Base-by-base conservation (phyloP, 2,329 filamentous ascomycete genomes). In the Eutypella sp. region DNA sequence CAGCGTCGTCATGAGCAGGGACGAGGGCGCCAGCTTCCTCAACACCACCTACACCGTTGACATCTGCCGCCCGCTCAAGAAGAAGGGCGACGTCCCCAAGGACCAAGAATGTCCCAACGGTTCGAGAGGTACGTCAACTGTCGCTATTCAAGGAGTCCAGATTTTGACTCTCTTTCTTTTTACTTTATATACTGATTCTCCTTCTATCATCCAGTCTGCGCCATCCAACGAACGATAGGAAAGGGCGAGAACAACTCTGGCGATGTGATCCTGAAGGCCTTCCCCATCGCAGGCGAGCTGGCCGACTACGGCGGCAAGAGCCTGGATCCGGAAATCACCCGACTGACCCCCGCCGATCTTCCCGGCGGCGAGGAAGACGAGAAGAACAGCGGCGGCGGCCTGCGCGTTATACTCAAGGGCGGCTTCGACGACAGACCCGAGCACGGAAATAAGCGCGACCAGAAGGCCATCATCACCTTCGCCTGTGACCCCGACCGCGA, bases 41-140 rank as follows among this genome's bases (percentile, higher is more conserved):
- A 93, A 93, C 65, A 89, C 82, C 22, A 92, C 88, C 37, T 95
- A 89, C 65, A 91, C 87, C 1, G 62, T 95, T 47, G 86, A 95
- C 58, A 74, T 95, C 41, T 95, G 89, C 69, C 68, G 73, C 43
- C 73, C 79, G 6, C 68, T 96, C 53, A 78, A 79, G 63, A 78
- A 79, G 61, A 76, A 74, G 41, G 79, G 78, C 37, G 78, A 77
- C 20, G 69, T 73, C 1, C 67, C 71, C 16, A 74, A 76, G 54
- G 66, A 73, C 5, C 71, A 82, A 31, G 71, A 84, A 57, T 95
- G 89, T 61, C 83, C 81, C 0, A 76, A 77, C 40, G 84, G 82
- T 34, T 83, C 87, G 3, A 75, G 84, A 73, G 79, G 85, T 87
- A 67, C 49, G 72, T 53, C 10, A n/a, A n/a, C n/a, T n/a, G n/a